Conservation (phyloP, 768 basidiomycete species). For the Hortiboletus flavorubellus region DNA sequence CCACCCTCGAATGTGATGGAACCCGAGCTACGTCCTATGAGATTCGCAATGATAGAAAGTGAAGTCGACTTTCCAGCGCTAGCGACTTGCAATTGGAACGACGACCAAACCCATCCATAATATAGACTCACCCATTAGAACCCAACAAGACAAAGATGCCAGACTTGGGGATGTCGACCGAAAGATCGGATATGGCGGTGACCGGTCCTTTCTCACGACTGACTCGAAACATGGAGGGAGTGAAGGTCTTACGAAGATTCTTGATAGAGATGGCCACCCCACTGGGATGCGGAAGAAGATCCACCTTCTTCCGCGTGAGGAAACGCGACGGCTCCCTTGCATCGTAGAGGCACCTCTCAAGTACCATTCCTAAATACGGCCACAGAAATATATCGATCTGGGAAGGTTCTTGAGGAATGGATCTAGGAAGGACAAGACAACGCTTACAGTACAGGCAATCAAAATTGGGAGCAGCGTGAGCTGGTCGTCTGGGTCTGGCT, state of each 20-base stretch:
- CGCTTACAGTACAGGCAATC: conserved; percentile 60
- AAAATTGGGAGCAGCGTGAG: conserved; percentile 55
- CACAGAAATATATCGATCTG: conserved; percentile 73
- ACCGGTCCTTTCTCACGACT: conserved; percentile 45
- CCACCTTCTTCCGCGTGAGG: conserved; percentile 9
- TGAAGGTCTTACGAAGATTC: conserved; percentile 58
- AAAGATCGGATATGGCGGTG: conserved; percentile 63
- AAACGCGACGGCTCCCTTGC: conserved; percentile 37
- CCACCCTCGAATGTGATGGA: conserved; percentile 55
- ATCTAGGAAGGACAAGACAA: neutral
- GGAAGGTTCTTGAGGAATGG: neutral
- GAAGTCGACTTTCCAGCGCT: conserved; percentile 79
- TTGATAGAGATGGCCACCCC: conserved; percentile 59
- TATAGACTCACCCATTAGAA: conserved; percentile 55
- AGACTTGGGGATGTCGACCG: conserved; percentile 62
- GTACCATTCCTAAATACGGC: conserved; percentile 59
- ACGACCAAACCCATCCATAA: neutral
- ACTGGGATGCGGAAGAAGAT: conserved; percentile 29
- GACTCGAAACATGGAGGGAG: conserved; percentile 39
- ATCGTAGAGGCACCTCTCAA: conserved; percentile 63
- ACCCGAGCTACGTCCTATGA: conserved; percentile 58
- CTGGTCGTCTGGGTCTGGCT: conserved; percentile 58
- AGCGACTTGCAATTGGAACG: conserved; percentile 3
- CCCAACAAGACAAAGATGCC: conserved; percentile 80
- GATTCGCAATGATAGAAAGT: conserved; percentile 62